Evolutionary conservation across 2,329 filamentous ascomycete genomes (phyloP), one percentile per base, ranked within the genome.

Genomic region (Colletotrichum nymphaeae): DNA sequence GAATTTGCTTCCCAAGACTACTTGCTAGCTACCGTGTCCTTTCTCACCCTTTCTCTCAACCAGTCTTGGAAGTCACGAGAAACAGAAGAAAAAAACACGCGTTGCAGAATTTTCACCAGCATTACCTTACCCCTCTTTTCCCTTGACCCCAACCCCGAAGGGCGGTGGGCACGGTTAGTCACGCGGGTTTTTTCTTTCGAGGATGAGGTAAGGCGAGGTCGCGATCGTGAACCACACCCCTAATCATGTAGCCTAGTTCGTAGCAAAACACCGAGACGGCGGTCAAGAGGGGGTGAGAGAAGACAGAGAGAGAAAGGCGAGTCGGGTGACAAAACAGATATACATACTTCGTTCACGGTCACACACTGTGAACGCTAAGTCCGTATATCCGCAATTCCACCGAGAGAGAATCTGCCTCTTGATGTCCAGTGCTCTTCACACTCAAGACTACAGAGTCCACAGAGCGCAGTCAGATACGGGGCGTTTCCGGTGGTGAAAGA

Each of bases 41-140:
- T 42, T 49, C 37, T 63, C 28, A 5, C n/a, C 3, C 28, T 46
- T 42, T 49, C 37, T 63, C 28, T 5, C 28, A 3, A n/a, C 16
- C 35, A 42, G 5, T 42, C 35, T 16, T 46, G 16, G 42, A 46
- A 46, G 42, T n/a, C 16, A 46, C 42, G 42, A 46, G 42, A 46
- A n/a, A 4, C 16, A 46, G 1, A n/a, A n/a, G 6, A n/a, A n/a
- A 4, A 46, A 46, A 9, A n/a, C n/a, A 46, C 22, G 62, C 49
- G 62, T 11, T 64, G 62, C 62, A 64, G 62, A 64, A 32, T 64
- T 64, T 64, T 64, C 62, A 64, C 49, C 22, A 26, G 49, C 53
- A 42, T 55, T 8, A 22, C 8, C 42, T 42, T 42, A 42, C 28
- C 28, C 30, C 6, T 59, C 49, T n/a, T 30, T 30, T n/a, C 26